Conservation (phyloP, 768 basidiomycete genomes). For the Psilocybe tampanensis region DNA sequence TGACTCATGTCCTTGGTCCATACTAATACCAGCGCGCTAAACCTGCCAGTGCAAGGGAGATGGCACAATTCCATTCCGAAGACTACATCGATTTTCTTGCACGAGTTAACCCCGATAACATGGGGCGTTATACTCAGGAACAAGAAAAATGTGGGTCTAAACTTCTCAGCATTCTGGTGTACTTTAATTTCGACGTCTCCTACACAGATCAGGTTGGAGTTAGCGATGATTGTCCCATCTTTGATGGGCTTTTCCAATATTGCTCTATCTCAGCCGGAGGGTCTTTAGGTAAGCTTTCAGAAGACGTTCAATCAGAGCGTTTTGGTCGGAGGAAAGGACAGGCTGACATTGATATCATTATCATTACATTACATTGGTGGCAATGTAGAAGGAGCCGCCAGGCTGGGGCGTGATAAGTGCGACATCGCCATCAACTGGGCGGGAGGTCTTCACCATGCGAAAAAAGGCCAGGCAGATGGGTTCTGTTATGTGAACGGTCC, state of each 20-base stretch:
- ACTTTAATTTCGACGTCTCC: background rate
- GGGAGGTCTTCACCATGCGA: conserved; percentile 96
- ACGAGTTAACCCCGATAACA: conserved; percentile 92
- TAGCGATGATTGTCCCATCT: conserved; percentile 93
- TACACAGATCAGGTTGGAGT: conserved; percentile 90
- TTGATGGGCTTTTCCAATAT: conserved; percentile 98
- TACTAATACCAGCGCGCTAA: conserved; percentile 79
- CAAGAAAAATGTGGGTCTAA: conserved; percentile 86
- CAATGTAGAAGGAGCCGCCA: conserved; percentile 99
- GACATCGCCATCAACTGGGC: conserved; percentile 99
- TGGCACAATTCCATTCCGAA: conserved; percentile 99
- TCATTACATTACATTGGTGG: conserved; percentile 2
- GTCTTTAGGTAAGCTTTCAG: conserved; percentile 80
- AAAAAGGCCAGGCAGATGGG: conserved; percentile 98
- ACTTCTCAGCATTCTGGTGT: background rate
- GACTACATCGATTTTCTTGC: conserved; percentile 98
- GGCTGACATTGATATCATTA: no score
- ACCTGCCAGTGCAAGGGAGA: conserved; percentile 98
- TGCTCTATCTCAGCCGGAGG: conserved; percentile 99
- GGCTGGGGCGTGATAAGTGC: conserved; percentile 93
- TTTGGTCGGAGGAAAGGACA: no score
- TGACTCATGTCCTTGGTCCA: background rate
- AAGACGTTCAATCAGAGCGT: no score
- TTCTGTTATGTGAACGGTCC: conserved; percentile 98
- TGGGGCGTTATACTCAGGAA: conserved; percentile 90